Evolutionary conservation across 495 filamentous ascomycete species (phyloP), one percentile per base, ranked within the genome.

Genomic region (Wilcoxina mikolae): DNA sequence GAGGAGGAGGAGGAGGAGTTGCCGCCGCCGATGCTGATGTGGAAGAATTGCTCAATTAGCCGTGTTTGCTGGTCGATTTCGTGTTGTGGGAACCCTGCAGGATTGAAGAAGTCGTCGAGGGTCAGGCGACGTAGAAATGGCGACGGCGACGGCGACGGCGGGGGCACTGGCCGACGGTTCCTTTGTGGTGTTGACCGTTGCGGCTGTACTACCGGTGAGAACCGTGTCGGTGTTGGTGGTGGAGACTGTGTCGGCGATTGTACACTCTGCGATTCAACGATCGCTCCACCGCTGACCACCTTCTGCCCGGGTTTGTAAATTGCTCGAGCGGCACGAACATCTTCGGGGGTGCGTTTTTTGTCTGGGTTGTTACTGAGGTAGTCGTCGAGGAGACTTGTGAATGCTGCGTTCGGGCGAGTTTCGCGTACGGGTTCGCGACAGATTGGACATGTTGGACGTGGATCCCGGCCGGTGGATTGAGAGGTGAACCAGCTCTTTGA

Each of bases 401-500:
- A 79, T 9, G 79, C 81, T 22, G 88, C 84, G 78, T 95, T 88
- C 55, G 84, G 82, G 54, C 78, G 78, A 27, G 89, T 93, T 57
- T 81, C 83, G 41, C 85, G 78, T 35, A 98, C 89, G 23, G 74
- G 68, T 9, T 87, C 82, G 17, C 91, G 83, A 67, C 91, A 98
- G 65, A 84, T 83, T 5, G 91, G 91, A 64, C 91, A 98, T 47
- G 87, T 95, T 9, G 63, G 55, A 0, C 55, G 59, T 2, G 70
- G 69, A 20, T 43, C 20, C 10, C 39, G 39, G 5, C 15, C 22
- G 2, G 49, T 38, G 4, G 49, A 11, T 27, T 35, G 51, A 51
- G 71, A 81, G 49, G 72, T 74, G 70, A 98, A 98, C 91, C 91
- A 96, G 69, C 89, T 82, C 69, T 91, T 93, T 55, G 95, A 67